A percentile compares a stretch with the other conserved stretches of the same genome.
phyloP scores from a whole-genome alignment of 225 moss, liverwort and hornwort species.

The Neckera pumila region DNA sequence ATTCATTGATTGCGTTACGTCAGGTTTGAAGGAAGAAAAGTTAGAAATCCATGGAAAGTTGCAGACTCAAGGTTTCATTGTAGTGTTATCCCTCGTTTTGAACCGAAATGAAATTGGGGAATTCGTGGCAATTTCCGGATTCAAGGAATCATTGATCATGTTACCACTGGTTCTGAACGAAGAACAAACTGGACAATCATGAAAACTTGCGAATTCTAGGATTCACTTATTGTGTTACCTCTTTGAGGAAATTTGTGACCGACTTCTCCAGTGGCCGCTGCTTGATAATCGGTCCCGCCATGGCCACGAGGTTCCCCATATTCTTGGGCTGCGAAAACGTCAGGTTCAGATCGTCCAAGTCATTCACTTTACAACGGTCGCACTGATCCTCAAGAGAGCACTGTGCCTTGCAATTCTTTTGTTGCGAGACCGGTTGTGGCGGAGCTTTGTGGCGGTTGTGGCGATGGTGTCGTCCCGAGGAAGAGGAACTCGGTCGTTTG shows the following conservation, averaged over 20 bases:
- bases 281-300: slow-evolving; percentile 21
- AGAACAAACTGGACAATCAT: no score
- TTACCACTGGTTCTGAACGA: no score
- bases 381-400: not conserved
- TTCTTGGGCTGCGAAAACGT: not conserved
- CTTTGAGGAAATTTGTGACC: slow-evolving; percentile 25
- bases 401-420: not conserved
- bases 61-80: not conserved
- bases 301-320: slow-evolving; percentile 9
- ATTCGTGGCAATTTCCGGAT: no score
- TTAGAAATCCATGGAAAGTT: no score
- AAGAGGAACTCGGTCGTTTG: not conserved
- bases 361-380: not conserved
- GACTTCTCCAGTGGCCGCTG: slow-evolving; percentile 32
- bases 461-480: not conserved
- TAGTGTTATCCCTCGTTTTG: rapidly evolving
- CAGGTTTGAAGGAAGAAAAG: not conserved
- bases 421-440: not conserved
- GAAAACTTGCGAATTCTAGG: rapidly evolving
- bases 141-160: no score
- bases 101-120: no score
- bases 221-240: not conserved
- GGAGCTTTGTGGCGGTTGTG: not conserved
- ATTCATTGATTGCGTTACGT: no score
- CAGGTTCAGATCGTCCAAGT: not conserved